Percentiles rank a stretch among this genome's conserved stretches.
phyloP scores from a whole-genome alignment of 345 rosid species.

The Dovyalis caffra region DNA sequence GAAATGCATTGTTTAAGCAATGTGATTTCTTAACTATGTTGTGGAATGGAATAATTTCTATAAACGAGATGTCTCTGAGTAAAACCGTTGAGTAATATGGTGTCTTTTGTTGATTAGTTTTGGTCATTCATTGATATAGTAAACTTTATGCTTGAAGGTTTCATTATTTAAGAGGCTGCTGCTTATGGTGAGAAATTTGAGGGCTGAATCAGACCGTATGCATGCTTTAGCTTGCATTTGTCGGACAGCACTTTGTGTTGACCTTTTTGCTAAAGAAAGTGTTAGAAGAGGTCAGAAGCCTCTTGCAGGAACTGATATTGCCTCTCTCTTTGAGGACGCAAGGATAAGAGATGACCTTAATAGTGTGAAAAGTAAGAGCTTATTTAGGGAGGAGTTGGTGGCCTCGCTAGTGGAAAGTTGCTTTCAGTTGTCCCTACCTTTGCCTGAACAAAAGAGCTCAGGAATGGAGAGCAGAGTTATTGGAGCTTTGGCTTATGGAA shows the following conservation, averaged over 20 bases:
- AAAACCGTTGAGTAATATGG: no score
- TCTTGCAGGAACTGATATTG: slow-evolving; percentile 90
- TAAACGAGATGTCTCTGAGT: not conserved
- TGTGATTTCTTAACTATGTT: not conserved
- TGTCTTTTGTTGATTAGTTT: not conserved
- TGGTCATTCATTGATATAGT: not conserved
- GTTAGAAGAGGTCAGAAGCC: slow-evolving; percentile 98
- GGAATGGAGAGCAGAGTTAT: slow-evolving; percentile 99
- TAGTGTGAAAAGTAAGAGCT: slow-evolving; percentile 71
- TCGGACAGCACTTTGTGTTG: slow-evolving; percentile 96
- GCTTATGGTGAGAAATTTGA: slow-evolving; percentile 94
- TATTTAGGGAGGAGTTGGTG: slow-evolving; percentile 93
- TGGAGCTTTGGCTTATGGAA: slow-evolving; percentile 98
- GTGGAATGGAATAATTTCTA: not conserved
- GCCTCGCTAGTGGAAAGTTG: slow-evolving; percentile 98
- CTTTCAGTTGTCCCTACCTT: slow-evolving; percentile 94
- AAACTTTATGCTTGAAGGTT: slow-evolving; percentile 53
- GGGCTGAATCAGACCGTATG: slow-evolving; percentile 99
- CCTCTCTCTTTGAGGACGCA: slow-evolving; percentile 93
- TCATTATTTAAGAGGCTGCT: slow-evolving; percentile 89
- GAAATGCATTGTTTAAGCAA: not conserved
- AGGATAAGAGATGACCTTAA: slow-evolving; percentile 86
- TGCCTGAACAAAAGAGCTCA: slow-evolving; percentile 84
- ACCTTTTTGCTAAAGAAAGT: slow-evolving; percentile 94
- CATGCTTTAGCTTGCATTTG: slow-evolving; percentile 97